Conservation (phyloP, 2,329 filamentous ascomycete species). For the Epichloe sibirici region DNA sequence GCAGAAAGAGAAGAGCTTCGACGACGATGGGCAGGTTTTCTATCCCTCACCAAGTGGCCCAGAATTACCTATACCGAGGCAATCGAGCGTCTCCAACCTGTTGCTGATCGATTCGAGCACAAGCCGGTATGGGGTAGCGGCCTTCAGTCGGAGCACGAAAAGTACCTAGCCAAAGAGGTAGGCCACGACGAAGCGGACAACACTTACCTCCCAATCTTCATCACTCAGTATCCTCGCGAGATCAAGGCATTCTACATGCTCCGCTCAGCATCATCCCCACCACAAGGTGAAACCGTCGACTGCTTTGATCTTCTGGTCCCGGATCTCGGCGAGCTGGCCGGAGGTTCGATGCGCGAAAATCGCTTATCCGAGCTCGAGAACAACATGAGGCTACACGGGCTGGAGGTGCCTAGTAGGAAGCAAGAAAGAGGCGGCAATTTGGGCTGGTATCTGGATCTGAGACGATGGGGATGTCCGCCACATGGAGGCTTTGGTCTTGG, state of each 20-base stretch:
- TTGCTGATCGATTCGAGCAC: constrained; percentile 52
- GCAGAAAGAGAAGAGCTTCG: constrained; percentile 37
- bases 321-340: constrained; percentile 74
- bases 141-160: constrained; percentile 86
- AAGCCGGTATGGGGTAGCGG: constrained; percentile 59
- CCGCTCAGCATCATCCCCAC: constrained; percentile 19
- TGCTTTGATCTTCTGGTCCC: constrained; percentile 87
- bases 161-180: constrained; percentile 61
- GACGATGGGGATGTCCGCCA: constrained; percentile 81
- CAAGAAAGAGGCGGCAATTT: constrained; percentile 28
- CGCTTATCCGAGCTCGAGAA: constrained; percentile 52
- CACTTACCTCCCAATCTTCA: constrained; percentile 60
- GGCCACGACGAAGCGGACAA: constrained; percentile 36
- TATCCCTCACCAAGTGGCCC: constrained; percentile 48
- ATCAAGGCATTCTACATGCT: constrained; percentile 80
- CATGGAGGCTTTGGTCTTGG: constrained; percentile 87
- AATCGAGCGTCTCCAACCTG: constrained; percentile 52
- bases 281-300: constrained; percentile 50
- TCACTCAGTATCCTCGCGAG: constrained; percentile 80
- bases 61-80: constrained; percentile 75
- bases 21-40: constrained; percentile 61
- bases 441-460: constrained; percentile 80
- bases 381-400: constrained; percentile 58
- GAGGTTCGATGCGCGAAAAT: constrained; percentile 83
- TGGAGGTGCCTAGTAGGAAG: constrained; percentile 31